phyloP scores from a whole-genome alignment of 352 stramenopile species.

The Nothophytophthora sp. region DNA sequence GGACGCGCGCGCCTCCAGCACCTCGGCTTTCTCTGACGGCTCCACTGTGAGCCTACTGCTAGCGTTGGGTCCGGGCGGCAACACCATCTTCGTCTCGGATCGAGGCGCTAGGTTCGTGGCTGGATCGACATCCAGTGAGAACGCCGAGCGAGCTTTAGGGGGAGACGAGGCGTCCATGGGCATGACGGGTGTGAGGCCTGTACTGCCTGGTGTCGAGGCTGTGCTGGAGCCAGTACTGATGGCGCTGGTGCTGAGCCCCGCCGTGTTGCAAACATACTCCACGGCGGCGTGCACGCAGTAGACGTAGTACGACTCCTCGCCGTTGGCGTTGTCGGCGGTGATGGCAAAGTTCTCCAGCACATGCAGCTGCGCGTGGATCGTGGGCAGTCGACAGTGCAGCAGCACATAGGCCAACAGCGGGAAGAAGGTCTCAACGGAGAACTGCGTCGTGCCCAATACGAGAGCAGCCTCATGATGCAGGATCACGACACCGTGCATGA shows the following conservation, averaged over 20 bases:
- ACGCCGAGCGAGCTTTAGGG: conserved; percentile 11
- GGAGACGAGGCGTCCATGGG: conserved; percentile 16
- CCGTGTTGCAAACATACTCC: conserved; percentile 84
- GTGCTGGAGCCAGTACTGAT: conserved; percentile 19
- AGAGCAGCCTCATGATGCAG: conserved; percentile 83
- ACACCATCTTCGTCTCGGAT: conserved; percentile 13
- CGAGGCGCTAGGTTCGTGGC: conserved; percentile 1
- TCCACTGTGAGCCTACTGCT: neutral
- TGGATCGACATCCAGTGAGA: conserved; percentile 16
- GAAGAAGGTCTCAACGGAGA: conserved; percentile 88
- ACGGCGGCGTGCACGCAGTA: conserved; percentile 87
- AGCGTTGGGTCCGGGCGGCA: neutral
- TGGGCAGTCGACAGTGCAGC: conserved; percentile 68
- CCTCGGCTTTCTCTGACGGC: conserved; percentile 9
- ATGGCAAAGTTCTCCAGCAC: conserved; percentile 86
- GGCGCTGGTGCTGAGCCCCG: conserved; percentile 21
- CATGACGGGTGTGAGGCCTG: conserved; percentile 16
- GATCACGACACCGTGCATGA: conserved; percentile 86
- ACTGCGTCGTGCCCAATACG: conserved; percentile 87
- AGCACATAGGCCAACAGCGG: conserved; percentile 82
- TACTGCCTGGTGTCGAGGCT: conserved; percentile 19
- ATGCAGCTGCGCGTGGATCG: conserved; percentile 80
- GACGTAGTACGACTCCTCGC: conserved; percentile 90
- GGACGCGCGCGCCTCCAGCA: neutral
- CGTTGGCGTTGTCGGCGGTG: conserved; percentile 73